Conservation (phyloP, 768 basidiomycete genomes). For the Chlorophyllum brunneum region DNA sequence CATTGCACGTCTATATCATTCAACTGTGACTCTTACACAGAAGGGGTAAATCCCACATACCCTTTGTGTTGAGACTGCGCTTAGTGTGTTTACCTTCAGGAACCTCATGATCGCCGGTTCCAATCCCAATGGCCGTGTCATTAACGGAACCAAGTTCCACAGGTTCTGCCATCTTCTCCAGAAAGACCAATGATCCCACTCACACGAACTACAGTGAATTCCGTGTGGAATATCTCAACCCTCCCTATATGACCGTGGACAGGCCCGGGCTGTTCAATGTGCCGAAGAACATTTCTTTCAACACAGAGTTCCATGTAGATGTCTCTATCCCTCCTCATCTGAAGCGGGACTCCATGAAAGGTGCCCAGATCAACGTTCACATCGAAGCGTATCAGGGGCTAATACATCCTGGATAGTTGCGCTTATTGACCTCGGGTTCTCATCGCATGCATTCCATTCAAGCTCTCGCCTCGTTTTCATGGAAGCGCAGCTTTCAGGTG, state of each 20-base stretch:
- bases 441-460: conserved; percentile 38
- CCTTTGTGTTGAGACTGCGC: conserved; percentile 15
- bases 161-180: conserved; percentile 13
- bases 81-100: conserved; percentile 9
- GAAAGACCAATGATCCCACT: background rate
- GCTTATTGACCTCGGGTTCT: conserved; percentile 38
- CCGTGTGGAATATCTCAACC: conserved; percentile 38
- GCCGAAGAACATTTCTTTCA: conserved; percentile 34
- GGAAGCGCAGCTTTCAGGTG: conserved; percentile 26
- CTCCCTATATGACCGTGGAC: conserved; percentile 35
- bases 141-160: conserved; percentile 24
- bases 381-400: background rate
- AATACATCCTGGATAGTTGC: conserved; percentile 22
- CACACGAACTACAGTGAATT: conserved; percentile 27
- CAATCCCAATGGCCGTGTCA: conserved; percentile 36
- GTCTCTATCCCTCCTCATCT: conserved; percentile 28
- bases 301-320: conserved; percentile 29
- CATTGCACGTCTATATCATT: conserved; percentile 61
- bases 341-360: conserved; percentile 25
- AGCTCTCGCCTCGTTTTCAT: conserved; percentile 35
- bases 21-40: conserved; percentile 51
- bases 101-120: conserved; percentile 37
- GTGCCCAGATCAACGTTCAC: conserved; percentile 15
- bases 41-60: conserved; percentile 38
- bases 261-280: conserved; percentile 31